These are phyloP conservation scores for Neurospora sublineolata DNA, from an alignment of 495 filamentous ascomycete genomes.

Conservation along the genomic window DNA sequence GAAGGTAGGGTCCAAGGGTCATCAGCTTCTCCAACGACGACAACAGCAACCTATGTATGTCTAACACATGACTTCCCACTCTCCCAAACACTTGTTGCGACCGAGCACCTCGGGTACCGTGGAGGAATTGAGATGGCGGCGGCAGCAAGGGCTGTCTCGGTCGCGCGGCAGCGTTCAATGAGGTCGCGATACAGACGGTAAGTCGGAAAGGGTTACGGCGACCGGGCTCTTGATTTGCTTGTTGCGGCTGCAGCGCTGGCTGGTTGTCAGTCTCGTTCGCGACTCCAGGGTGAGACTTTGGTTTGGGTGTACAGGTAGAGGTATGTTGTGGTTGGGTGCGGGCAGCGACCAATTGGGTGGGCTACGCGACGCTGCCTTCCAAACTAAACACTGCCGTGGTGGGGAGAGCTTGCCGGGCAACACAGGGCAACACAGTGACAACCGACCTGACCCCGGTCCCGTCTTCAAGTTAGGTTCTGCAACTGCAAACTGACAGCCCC, in stretches of 20 bases:
- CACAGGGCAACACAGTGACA: slow-evolving; percentile 15
- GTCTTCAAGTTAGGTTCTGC: not conserved
- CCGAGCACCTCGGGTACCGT: not conserved
- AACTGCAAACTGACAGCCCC: not conserved
- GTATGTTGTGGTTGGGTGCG: slow-evolving; percentile 26
- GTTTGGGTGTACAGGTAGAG: not conserved
- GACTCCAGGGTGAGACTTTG: not conserved
- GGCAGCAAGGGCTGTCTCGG: not conserved
- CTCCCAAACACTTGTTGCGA: not conserved
- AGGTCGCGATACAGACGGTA: not conserved
- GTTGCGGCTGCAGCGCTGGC: not conserved
- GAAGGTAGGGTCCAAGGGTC: not conserved
- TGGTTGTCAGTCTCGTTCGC: not conserved
- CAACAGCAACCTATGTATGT: not conserved
- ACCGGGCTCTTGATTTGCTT: not conserved
- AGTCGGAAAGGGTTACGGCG: not conserved
- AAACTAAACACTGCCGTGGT: not conserved
- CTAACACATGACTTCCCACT: not conserved
- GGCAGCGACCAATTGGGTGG: slow-evolving; percentile 11
- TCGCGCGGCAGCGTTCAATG: not conserved
- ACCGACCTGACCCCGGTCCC: not conserved
- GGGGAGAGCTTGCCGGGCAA: slow-evolving; percentile 19
- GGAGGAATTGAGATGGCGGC: not conserved
- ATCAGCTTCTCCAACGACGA: not conserved
- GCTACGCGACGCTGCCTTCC: slow-evolving; percentile 9